Evolutionary conservation across 2,329 filamentous ascomycete species (phyloP).

Genomic region (Chaetomium strumarium): DNA sequence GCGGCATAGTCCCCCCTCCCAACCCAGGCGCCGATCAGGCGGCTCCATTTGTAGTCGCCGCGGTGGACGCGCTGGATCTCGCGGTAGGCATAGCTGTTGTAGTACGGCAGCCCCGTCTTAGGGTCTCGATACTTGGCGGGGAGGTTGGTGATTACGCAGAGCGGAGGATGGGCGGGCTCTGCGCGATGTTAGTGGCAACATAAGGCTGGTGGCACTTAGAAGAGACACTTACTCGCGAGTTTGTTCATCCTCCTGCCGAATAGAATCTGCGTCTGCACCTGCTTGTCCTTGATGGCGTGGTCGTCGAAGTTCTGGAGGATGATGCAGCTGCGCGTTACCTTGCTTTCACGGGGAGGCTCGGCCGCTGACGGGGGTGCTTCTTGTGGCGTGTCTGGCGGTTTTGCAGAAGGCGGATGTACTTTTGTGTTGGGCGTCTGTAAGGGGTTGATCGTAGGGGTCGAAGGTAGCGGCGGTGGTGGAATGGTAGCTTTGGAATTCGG

Average conservation of each 20-base stretch:
- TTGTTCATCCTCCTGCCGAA: conserved; percentile 55
- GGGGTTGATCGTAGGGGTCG: conserved; percentile 4
- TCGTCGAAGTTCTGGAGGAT: conserved; percentile 57
- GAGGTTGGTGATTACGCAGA: conserved; percentile 78
- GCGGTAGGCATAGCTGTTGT: conserved; percentile 71
- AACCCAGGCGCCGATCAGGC: conserved; percentile 74
- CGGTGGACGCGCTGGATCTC: conserved; percentile 69
- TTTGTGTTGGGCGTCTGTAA: conserved; percentile 14
- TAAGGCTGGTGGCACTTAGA: neutral
- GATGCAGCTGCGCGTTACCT: conserved; percentile 53
- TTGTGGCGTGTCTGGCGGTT: conserved; percentile 25
- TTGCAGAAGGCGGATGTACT: conserved; percentile 13
- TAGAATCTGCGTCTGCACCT: conserved; percentile 52
- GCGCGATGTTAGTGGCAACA: conserved; percentile 18
- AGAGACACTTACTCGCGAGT: conserved; percentile 44
- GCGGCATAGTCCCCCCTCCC: conserved; percentile 61
- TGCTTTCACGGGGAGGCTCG: conserved; percentile 37
- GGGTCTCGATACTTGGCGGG: conserved; percentile 81
- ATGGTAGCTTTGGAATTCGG: conserved; percentile 2
- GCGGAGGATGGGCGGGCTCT: conserved; percentile 47
- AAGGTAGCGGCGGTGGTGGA: conserved; percentile 1
- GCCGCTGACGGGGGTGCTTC: conserved; percentile 20
- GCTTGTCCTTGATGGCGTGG: conserved; percentile 49
- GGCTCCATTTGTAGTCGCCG: conserved; percentile 78
- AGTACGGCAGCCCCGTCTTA: conserved; percentile 74